Conservation (phyloP, 805 yeast genomes). For the Saccharomyces jurei region DNA sequence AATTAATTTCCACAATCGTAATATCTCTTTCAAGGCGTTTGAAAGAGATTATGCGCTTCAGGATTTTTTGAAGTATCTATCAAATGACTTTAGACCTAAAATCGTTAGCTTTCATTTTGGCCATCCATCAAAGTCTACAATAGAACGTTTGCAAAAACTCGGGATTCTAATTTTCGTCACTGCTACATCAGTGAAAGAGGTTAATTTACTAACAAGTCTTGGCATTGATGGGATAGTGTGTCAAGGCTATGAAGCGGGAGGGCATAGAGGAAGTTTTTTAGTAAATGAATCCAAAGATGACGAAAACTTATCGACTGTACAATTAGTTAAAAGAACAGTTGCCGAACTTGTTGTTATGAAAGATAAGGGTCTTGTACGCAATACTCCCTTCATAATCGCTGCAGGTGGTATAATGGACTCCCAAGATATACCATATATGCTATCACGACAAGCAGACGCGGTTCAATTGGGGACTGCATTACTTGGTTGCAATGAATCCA, state of each 20-base stretch:
- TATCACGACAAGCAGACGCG: slow-evolving; percentile 40
- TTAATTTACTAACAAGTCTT: slow-evolving; percentile 21
- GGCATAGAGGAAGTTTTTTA: slow-evolving; percentile 48
- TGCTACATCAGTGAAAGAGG: slow-evolving; percentile 42
- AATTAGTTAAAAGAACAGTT: slow-evolving; percentile 11
- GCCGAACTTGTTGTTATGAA: neutral
- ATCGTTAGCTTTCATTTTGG: slow-evolving; percentile 52
- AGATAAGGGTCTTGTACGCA: neutral
- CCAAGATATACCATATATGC: slow-evolving; percentile 23
- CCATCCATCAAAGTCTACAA: slow-evolving; percentile 29
- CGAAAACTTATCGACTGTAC: slow-evolving; percentile 31
- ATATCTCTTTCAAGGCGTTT: slow-evolving; percentile 9
- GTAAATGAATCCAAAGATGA: slow-evolving; percentile 28
- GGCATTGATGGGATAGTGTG: slow-evolving; percentile 43
- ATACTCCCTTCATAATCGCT: slow-evolving; percentile 33
- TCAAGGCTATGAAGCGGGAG: slow-evolving; percentile 62
- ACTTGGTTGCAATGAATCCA: slow-evolving; percentile 32
- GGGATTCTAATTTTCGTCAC: slow-evolving; percentile 40
- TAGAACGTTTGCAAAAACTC: slow-evolving; percentile 29
- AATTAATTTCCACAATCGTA: slow-evolving; percentile 5
- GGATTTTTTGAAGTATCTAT: slow-evolving; percentile 2
- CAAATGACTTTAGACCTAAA: slow-evolving; percentile 30
- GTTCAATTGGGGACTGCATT: slow-evolving; percentile 52
- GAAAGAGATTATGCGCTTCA: slow-evolving; percentile 1
- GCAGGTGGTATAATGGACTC: slow-evolving; percentile 47